Percentiles rank a stretch among this genome's conserved stretches.
phyloP scores from a whole-genome alignment of 2,329 filamentous ascomycete species.

The Hypoxylon sp. region DNA sequence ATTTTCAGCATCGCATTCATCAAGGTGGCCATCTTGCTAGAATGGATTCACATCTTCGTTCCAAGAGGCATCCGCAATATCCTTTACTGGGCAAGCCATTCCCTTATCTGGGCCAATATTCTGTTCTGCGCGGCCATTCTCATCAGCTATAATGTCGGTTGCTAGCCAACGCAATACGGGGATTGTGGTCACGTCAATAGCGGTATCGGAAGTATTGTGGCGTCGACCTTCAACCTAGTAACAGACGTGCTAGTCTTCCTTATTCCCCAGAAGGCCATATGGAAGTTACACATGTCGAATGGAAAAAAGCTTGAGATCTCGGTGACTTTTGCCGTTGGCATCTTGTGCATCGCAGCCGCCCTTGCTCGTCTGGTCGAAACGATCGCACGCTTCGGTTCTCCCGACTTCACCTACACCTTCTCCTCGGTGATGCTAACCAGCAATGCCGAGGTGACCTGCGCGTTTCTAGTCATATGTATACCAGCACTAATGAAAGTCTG shows the following conservation, averaged over 20 bases:
- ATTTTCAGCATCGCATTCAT: neutral
- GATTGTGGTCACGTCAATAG: constrained; percentile 28
- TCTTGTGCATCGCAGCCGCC: constrained; percentile 26
- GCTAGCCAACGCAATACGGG: constrained; percentile 26
- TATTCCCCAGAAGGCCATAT: constrained; percentile 44
- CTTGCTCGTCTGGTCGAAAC: neutral
- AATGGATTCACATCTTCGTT: constrained; percentile 49
- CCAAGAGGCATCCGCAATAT: constrained; percentile 37
- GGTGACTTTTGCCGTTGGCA: constrained; percentile 43
- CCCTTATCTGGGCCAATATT: constrained; percentile 31
- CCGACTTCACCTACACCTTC: neutral
- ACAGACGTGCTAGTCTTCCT: constrained; percentile 43
- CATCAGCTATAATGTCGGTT: constrained; percentile 22
- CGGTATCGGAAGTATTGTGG: constrained; percentile 15
- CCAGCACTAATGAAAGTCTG: neutral
- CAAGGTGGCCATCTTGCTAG: constrained; percentile 53
- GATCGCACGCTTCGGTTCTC: neutral
- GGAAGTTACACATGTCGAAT: constrained; percentile 43
- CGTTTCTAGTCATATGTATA: neutral
- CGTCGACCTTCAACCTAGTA: constrained; percentile 36
- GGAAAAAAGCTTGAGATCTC: constrained; percentile 44
- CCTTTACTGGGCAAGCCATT: constrained; percentile 40
- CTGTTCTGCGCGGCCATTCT: constrained; percentile 19
- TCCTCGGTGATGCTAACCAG: neutral
- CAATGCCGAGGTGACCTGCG: neutral